Base-by-base conservation (phyloP, 331 rosid genomes). In the Pyrus hybrid region DNA sequence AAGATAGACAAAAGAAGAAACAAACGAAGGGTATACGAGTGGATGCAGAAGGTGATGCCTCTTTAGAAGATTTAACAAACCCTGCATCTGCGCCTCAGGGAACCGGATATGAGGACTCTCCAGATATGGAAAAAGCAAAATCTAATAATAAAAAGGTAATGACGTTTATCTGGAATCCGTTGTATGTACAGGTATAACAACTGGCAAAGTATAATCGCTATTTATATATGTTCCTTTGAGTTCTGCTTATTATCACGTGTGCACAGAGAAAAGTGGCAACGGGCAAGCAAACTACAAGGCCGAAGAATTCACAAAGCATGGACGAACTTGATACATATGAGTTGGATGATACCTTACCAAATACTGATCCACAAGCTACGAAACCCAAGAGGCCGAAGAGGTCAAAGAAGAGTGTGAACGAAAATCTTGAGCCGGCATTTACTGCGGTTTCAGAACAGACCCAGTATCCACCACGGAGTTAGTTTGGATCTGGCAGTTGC, bases 21-120 rank as follows among this genome's bases (percentile, higher is more conserved):
- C 90, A 83, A 76, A 76, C 81, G 43, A 93, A 85, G 86, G 96
- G 91, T 77, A 92, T 94, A 76, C 76, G 87, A 41, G 80, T 94
- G 76, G 92, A 90, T 83, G 97, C 89, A 79, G 98, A 94, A 20
- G 99, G 97, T 43, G 96, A 87, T 76, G 99, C 96, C 53, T 92
- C 96, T 10, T 81, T 94, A 78, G 96, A 94, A 80, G 99, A 94
- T 83, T 62, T 86, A 77, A 76, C 84, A 29, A 79, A 82, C 72
- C 22, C 77, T 20, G 45, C 81, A 30, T 65, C 70, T 67, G 90
- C 63, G 77, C 60, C 89, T 33, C 86, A 73, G 81, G 88, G 81
- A 68, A 72, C 88, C 28, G 96, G 88, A 82, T 5, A 60, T 70
- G 92, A 88, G 77, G 73, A 81, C 71, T 43, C 87, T 68, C 33